phyloP scores from a whole-genome alignment of 805 yeast species.

The Candida ficus region DNA sequence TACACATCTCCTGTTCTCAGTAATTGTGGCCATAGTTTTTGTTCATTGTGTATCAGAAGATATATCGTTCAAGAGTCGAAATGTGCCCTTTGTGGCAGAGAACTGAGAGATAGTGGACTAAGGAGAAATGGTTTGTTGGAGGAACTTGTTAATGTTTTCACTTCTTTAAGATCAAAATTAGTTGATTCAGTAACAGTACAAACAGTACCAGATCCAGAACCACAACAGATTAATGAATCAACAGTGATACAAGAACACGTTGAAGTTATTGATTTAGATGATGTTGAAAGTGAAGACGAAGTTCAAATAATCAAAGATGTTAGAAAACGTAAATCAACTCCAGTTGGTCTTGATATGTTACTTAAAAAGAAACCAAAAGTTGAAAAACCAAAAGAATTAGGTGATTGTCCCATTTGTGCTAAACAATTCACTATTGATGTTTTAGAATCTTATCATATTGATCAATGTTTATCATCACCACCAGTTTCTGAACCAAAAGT shows the following conservation, averaged over 20 bases:
- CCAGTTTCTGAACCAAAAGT: not conserved
- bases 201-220: no score
- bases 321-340: slow-evolving; percentile 18
- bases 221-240: no score
- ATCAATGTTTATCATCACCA: slow-evolving; percentile 41
- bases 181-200: slow-evolving; percentile 20
- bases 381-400: slow-evolving; percentile 25
- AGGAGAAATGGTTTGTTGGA: slow-evolving; percentile 66
- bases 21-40: slow-evolving; percentile 83
- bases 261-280: slow-evolving; percentile 16
- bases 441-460: slow-evolving; percentile 54
- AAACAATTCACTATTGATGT: slow-evolving; percentile 44
- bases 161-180: slow-evolving; percentile 35
- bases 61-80: slow-evolving; percentile 51
- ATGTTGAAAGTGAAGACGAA: slow-evolving; percentile 25
- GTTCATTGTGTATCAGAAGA: slow-evolving; percentile 80
- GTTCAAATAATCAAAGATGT: slow-evolving; percentile 26
- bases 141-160: slow-evolving; percentile 57
- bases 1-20: slow-evolving; percentile 77
- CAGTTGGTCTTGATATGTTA: slow-evolving; percentile 13
- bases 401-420: slow-evolving; percentile 62
- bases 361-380: slow-evolving; percentile 14
- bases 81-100: slow-evolving; percentile 78
- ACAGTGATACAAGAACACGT: no score
- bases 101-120: slow-evolving; percentile 63